phyloP scores from a whole-genome alignment of 164 flowering plant genomes.

The Vitis rupestris region DNA sequence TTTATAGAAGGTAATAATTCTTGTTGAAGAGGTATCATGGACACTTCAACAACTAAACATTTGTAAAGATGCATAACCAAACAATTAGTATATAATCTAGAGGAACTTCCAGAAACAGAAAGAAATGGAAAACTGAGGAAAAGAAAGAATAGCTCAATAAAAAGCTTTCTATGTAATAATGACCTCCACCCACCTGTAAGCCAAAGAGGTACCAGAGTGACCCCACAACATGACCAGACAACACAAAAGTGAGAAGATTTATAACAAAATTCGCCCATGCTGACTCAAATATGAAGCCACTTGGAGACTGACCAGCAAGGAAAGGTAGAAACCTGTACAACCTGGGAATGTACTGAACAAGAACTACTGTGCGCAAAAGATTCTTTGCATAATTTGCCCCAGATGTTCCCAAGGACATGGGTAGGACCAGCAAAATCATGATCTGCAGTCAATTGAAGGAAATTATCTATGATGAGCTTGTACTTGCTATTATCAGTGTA shows the following conservation, averaged over 20 bases:
- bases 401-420: conserved; percentile 42
- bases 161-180: neutral
- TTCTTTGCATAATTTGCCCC: conserved; percentile 90
- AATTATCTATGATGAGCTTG: neutral
- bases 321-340: conserved; percentile 69
- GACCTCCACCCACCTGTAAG: conserved; percentile 59
- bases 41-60: too few relatives aligned
- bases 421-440: conserved; percentile 52
- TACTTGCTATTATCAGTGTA: neutral
- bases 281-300: conserved; percentile 86
- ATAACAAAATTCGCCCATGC: conserved; percentile 94
- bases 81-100: too few relatives aligned
- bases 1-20: too few relatives aligned
- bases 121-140: too few relatives aligned
- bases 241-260: conserved; percentile 75
- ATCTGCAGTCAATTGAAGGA: conserved; percentile 40
- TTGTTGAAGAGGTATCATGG: too few relatives aligned
- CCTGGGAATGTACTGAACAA: conserved; percentile 79
- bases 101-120: too few relatives aligned
- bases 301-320: conserved; percentile 74
- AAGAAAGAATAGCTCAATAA: neutral
- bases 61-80: too few relatives aligned
- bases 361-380: conserved; percentile 65
- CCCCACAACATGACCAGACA: conserved; percentile 85
- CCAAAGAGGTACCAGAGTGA: conserved; percentile 95